Evolutionary conservation across 371 early-diverging fungal species (phyloP), one percentile per base, ranked within the genome.

Genomic region (Mortierella sp.): DNA sequence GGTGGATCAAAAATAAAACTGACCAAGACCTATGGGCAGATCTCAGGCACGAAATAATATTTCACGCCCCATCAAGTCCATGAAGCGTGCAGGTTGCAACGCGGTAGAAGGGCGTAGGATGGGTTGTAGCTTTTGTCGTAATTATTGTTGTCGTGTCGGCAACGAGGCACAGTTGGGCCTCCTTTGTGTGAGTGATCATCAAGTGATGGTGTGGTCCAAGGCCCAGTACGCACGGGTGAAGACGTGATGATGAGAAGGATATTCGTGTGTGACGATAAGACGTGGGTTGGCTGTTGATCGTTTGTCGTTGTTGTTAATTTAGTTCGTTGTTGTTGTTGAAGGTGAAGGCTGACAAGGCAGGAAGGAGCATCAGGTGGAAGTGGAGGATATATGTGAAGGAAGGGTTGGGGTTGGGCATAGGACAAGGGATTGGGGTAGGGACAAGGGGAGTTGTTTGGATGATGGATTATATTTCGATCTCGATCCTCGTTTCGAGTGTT

Each of bases 11-110:
- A 19, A 19, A 54, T 14, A 38, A 54, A 54, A 54, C 54, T 54
- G 54, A 54, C 24, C 1, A 21, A 14, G 24, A 3, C 38, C 6
- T 2, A 21, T 38, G 65, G 21, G 16, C 38, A 6, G 65, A 65
- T 65, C 65, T 65, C 65, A 65, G 65, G 65, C 65, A 65, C 65
- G 38, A 38, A 65, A 65, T 54, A 54, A 48, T 65, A 65, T 38
- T 65, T 65, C 65, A 7, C 65, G 38, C 65, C 38, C 6, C 65
- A 65, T 31, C 65, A 34, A 9, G 42, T 38, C 19, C 38, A 19
- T 31, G 19, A 0, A 2, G 21, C 34, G 65, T 21, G 21, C 34
- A 38, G 21, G 65, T 65, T 38, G 10, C 10, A 60, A 65, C 38
- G 65, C 65, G 65, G 65, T 19, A 65, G 42, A 38, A 31, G 38